Conservation (phyloP, 345 rosid genomes). For the Salix arbutifolia region DNA sequence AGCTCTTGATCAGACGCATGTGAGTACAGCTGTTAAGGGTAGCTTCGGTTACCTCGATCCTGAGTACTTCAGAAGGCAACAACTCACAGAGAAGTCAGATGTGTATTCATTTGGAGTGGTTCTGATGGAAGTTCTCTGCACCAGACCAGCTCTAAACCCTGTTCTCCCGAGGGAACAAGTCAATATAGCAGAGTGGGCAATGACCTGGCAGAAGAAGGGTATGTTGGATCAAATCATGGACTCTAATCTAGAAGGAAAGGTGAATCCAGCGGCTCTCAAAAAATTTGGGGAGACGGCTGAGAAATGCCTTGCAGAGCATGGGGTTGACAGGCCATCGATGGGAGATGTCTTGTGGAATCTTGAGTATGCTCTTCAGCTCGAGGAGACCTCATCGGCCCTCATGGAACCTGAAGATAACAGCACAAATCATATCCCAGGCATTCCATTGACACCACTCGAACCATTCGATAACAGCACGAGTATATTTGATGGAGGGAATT, state of each 20-base stretch:
- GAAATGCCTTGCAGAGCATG: conserved; percentile 93
- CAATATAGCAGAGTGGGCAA: conserved; percentile 98
- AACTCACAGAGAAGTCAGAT: conserved; percentile 91
- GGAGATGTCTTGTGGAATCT: conserved; percentile 98
- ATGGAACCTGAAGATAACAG: conserved; percentile 95
- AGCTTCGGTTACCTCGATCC: conserved; percentile 99
- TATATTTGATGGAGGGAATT: conserved; percentile 55
- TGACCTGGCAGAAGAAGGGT: conserved; percentile 95
- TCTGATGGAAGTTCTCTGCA: conserved; percentile 92
- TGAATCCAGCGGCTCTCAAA: conserved; percentile 82
- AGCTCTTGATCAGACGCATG: conserved; percentile 87
- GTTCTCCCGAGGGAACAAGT: conserved; percentile 96
- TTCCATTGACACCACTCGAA: conserved; percentile 77
- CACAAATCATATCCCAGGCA: conserved; percentile 85
- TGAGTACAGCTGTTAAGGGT: conserved; percentile 99
- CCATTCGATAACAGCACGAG: conserved; percentile 86
- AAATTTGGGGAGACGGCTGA: conserved; percentile 96
- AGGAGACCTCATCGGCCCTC: conserved; percentile 83
- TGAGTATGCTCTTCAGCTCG: conserved; percentile 89
- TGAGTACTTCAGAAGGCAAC: conserved; percentile 96
- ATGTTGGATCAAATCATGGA: conserved; percentile 97
- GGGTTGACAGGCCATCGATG: conserved; percentile 92
- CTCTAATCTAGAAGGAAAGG: conserved; percentile 71
- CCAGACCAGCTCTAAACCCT: conserved; percentile 95
- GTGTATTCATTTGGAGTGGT: conserved; percentile 98